A percentile compares a stretch with the other conserved stretches of the same genome.
Evolutionary conservation across 2,329 filamentous ascomycete genomes (phyloP).

Genomic region (Penicillium sp.): DNA sequence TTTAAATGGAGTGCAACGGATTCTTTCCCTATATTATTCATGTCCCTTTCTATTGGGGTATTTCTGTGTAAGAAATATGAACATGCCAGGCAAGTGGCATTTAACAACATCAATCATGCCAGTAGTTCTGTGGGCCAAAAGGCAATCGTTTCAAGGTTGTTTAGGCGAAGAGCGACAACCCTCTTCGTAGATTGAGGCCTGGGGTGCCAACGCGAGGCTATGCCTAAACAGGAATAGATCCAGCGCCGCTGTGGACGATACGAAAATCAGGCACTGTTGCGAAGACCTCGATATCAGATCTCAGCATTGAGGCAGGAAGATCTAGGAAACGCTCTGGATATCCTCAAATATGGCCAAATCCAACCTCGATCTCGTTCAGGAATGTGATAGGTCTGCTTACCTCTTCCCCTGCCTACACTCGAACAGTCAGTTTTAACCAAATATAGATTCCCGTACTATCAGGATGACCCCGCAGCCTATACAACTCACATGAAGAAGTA

Average conservation of each 20-base stretch:
- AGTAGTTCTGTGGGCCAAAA: too few species aligned
- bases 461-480: slow-evolving; percentile 63
- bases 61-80: too few species aligned
- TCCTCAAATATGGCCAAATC: slow-evolving; percentile 42
- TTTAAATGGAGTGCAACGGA: too few species aligned
- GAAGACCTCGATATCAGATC: neutral
- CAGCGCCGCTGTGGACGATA: neutral
- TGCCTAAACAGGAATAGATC: neutral
- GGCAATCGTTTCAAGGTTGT: too few species aligned
- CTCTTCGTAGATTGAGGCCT: too few species aligned
- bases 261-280: neutral
- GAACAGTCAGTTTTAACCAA: neutral
- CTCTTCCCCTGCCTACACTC: neutral
- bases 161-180: neutral
- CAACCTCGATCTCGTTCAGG: slow-evolving; percentile 60
- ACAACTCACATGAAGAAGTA: slow-evolving; percentile 59
- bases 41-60: too few species aligned
- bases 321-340: neutral
- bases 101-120: too few species aligned
- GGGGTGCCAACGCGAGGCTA: neutral
- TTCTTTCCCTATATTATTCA: too few species aligned
- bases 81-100: too few species aligned
- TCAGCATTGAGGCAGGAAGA: neutral
- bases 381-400: slow-evolving; percentile 58
- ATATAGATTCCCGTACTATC: slow-evolving; percentile 76